These are phyloP conservation scores for Trebouxia sp. DNA, from an alignment of 139 green algal species.

Conservation along the genomic window DNA sequence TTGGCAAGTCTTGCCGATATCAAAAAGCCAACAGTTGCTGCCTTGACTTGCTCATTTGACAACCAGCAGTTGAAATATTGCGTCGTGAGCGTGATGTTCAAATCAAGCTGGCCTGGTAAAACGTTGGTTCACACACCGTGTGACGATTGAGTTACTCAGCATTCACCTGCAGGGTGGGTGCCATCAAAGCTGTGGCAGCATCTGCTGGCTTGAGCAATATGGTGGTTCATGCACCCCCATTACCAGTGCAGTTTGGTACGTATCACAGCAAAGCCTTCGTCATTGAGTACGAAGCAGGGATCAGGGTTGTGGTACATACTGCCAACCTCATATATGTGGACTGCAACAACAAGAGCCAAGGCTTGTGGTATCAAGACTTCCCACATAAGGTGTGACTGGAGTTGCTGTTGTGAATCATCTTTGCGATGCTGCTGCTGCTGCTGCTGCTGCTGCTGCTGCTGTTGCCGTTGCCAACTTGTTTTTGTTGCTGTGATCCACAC, in stretches of 20 bases:
- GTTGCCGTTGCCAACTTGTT: neutral
- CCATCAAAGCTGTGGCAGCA: neutral
- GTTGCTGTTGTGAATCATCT: neutral
- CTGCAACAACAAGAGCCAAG: conserved; percentile 82
- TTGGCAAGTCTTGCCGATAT: too few relatives aligned
- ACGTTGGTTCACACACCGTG: neutral
- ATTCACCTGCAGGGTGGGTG: neutral
- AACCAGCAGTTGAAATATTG: too few relatives aligned
- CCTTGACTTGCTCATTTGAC: too few relatives aligned
- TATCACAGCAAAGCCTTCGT: conserved; percentile 67
- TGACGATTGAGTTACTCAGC: neutral
- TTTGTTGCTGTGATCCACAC: neutral
- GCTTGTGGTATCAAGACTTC: conserved; percentile 77
- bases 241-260: conserved; percentile 59
- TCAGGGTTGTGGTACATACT: conserved; percentile 80
- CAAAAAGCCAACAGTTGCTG: too few relatives aligned
- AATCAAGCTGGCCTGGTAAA: neutral
- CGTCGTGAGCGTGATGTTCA: neutral
- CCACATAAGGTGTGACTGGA: conserved; percentile 52
- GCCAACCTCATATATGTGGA: conserved; percentile 85
- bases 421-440: neutral
- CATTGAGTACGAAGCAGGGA: conserved; percentile 50
- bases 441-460: neutral
- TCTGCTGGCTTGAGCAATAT: conserved; percentile 6
- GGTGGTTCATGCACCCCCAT: conserved; percentile 40